Evolutionary conservation across 768 basidiomycete species (phyloP).

Genomic region (Pleurotus djamor): DNA sequence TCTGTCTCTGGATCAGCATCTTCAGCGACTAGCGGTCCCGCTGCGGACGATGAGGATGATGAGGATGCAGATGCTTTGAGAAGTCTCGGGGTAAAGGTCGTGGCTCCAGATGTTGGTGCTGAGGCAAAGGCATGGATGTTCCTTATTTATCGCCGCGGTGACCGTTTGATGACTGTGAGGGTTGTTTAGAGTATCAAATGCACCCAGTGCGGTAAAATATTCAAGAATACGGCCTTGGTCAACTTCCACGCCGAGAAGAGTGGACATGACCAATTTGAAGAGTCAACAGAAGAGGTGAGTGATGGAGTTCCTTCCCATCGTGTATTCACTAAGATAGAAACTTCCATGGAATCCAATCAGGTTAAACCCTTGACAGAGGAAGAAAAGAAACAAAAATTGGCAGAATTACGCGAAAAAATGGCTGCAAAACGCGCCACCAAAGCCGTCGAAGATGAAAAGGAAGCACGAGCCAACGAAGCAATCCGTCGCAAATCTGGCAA

Average conservation of each 20-base stretch:
- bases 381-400: slow-evolving; percentile 81
- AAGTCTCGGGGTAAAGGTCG: slow-evolving; percentile 39
- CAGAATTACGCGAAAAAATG: slow-evolving; percentile 78
- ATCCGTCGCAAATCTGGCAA: slow-evolving; percentile 86
- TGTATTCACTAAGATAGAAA: neutral
- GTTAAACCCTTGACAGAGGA: slow-evolving; percentile 95
- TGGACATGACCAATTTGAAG: slow-evolving; percentile 95
- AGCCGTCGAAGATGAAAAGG: slow-evolving; percentile 70
- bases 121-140: slow-evolving; percentile 61
- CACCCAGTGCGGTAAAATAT: slow-evolving; percentile 80
- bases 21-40: slow-evolving; percentile 17
- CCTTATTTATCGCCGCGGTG: neutral
- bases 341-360: slow-evolving; percentile 30
- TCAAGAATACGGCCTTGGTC: slow-evolving; percentile 82
- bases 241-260: slow-evolving; percentile 94
- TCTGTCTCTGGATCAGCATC: slow-evolving; percentile 28
- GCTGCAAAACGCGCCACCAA: slow-evolving; percentile 75
- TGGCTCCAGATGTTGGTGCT: slow-evolving; percentile 27
- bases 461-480: slow-evolving; percentile 70
- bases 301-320: neutral
- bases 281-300: slow-evolving; percentile 86
- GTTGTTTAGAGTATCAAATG: slow-evolving; percentile 74
- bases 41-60: slow-evolving; percentile 50
- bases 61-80: slow-evolving; percentile 69
- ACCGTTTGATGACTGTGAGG: neutral